phyloP scores from a whole-genome alignment of 2,329 filamentous ascomycete genomes.

The Fusarium musae region DNA sequence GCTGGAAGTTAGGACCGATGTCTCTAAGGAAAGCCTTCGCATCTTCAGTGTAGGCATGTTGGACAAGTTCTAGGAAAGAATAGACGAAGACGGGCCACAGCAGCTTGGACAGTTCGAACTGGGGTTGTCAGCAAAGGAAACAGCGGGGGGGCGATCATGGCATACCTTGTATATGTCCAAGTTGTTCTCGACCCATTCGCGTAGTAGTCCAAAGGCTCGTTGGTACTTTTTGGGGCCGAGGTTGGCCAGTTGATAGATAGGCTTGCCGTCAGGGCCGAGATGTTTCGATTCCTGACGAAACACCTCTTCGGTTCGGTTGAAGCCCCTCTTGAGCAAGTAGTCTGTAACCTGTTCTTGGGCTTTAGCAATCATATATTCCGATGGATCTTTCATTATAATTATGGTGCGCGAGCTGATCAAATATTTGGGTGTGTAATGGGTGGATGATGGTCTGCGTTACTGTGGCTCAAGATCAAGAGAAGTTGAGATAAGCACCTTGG shows the following conservation, averaged over 20 bases:
- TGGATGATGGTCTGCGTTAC: neutral
- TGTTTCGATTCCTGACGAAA: conserved; percentile 90
- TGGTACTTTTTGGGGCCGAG: conserved; percentile 80
- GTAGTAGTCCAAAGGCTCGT: conserved; percentile 78
- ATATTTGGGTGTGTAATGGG: neutral
- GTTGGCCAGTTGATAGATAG: conserved; percentile 76
- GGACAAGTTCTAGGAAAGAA: conserved; percentile 84
- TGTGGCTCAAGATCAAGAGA: neutral
- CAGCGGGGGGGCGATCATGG: neutral
- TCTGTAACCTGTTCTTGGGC: conserved; percentile 74
- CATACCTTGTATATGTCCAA: conserved; percentile 91
- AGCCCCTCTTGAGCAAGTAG: conserved; percentile 95
- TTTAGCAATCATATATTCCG: neutral
- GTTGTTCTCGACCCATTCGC: conserved; percentile 88
- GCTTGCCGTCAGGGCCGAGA: conserved; percentile 82
- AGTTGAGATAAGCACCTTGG: neutral
- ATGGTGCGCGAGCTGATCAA: neutral
- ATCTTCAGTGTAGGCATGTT: conserved; percentile 76
- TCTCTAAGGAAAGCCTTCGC: conserved; percentile 77
- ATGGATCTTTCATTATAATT: neutral
- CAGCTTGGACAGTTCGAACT: conserved; percentile 88
- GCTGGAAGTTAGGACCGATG: conserved; percentile 76
- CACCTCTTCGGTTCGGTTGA: conserved; percentile 90
- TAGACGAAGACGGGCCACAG: conserved; percentile 96
- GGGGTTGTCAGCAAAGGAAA: conserved; percentile 30